Evolutionary conservation across 768 basidiomycete genomes (phyloP).

Genomic region (Daedaleopsis sinensis): DNA sequence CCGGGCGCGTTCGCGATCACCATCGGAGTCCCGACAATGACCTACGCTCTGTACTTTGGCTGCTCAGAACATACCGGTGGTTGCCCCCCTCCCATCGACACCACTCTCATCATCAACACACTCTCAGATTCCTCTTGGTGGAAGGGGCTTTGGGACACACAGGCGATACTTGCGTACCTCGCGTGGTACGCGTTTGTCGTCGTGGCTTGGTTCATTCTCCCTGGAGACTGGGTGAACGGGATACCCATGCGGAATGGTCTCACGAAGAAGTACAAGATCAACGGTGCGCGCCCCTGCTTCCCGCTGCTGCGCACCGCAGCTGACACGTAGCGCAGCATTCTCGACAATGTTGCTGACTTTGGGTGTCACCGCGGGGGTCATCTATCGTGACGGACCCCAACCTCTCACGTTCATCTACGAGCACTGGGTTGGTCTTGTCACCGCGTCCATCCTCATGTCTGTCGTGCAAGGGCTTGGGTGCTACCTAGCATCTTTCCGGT

Average conservation of each 20-base stretch:
- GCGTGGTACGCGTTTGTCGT: constrained; percentile 93
- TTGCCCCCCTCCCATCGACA: constrained; percentile 58
- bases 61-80: constrained; percentile 74
- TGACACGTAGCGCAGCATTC: constrained; percentile 57
- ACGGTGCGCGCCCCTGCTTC: constrained; percentile 60
- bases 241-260: constrained; percentile 65
- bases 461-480: constrained; percentile 70
- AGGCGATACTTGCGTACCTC: constrained; percentile 76
- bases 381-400: constrained; percentile 74
- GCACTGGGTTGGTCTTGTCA: constrained; percentile 88
- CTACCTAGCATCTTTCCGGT: constrained; percentile 71
- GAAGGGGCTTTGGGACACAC: constrained; percentile 78
- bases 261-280: constrained; percentile 89
- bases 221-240: constrained; percentile 47
- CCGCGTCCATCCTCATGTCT: constrained; percentile 81
- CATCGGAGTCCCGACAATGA: constrained; percentile 66
- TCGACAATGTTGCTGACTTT: constrained; percentile 83
- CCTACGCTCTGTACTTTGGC: constrained; percentile 77
- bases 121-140: constrained; percentile 62
- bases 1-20: constrained; percentile 74
- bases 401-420: constrained; percentile 91
- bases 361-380: constrained; percentile 68
- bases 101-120: constrained; percentile 45
- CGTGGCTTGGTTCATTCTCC: constrained; percentile 78
- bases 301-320: neutral